A percentile compares a stretch with the other conserved stretches of the same genome.
These are phyloP conservation scores for Mucor racemosus DNA, from an alignment of 371 early-diverging fungal genomes.

Conservation along the genomic window DNA sequence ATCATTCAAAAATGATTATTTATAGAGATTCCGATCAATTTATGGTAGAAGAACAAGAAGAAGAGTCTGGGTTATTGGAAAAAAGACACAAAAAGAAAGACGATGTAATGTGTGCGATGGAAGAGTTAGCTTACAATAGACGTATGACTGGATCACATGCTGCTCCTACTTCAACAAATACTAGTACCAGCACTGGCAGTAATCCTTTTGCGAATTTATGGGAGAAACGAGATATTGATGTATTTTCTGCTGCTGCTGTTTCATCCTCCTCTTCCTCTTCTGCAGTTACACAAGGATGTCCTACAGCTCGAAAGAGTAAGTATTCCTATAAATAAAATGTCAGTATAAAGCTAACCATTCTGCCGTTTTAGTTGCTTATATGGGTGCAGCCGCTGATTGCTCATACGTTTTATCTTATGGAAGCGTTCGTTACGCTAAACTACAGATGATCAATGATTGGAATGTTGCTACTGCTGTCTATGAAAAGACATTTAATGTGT, in stretches of 20 bases:
- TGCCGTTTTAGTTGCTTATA: slow-evolving; percentile 35
- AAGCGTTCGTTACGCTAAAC: slow-evolving; percentile 63
- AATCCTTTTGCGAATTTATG: slow-evolving; percentile 17
- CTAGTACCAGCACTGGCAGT: not conserved
- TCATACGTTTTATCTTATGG: slow-evolving; percentile 67
- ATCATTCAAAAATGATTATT: slow-evolving; percentile 54
- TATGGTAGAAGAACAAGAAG: slow-evolving; percentile 2
- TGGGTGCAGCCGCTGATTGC: slow-evolving; percentile 78
- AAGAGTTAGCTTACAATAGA: slow-evolving; percentile 30
- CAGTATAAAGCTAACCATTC: not conserved
- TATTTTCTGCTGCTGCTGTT: not conserved
- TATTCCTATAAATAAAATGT: not conserved
- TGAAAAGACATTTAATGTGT: slow-evolving; percentile 88
- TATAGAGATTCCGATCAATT: slow-evolving; percentile 72
- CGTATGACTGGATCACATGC: slow-evolving; percentile 24
- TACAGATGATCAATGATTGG: slow-evolving; percentile 78
- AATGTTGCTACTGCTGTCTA: slow-evolving; percentile 85
- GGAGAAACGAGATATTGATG: slow-evolving; percentile 20
- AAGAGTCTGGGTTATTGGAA: slow-evolving; percentile 3
- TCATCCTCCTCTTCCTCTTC: slow-evolving; percentile 1
- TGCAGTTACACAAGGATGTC: slow-evolving; percentile 22
- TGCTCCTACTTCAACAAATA: not conserved
- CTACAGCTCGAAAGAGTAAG: slow-evolving; percentile 27
- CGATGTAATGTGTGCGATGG: slow-evolving; percentile 29
- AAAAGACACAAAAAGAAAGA: not conserved